phyloP scores from a whole-genome alignment of 2,329 filamentous ascomycete genomes.

The Fusarium annulatum region DNA sequence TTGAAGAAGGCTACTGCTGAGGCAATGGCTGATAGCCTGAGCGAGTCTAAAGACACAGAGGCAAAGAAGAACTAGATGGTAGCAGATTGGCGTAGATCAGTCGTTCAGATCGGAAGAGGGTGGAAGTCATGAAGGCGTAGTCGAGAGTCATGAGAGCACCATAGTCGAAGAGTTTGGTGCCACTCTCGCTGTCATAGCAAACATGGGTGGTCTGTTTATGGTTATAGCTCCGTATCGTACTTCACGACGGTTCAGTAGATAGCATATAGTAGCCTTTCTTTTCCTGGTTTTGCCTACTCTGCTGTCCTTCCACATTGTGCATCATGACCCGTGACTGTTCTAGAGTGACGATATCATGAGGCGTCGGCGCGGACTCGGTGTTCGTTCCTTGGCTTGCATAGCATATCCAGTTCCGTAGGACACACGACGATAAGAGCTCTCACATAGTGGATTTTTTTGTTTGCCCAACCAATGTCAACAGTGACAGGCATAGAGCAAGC shows the following conservation, averaged over 20 bases:
- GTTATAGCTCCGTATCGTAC: slow-evolving; percentile 17
- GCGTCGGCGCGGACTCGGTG: background rate
- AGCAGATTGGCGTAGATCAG: background rate
- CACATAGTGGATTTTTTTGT: background rate
- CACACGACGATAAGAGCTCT: background rate
- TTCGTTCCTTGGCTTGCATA: background rate
- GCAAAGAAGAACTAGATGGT: slow-evolving; percentile 50
- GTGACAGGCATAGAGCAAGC: background rate
- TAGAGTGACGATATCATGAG: background rate
- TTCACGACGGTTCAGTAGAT: slow-evolving; percentile 29
- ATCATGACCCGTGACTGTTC: background rate
- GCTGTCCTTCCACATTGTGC: background rate
- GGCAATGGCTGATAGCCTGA: slow-evolving; percentile 67
- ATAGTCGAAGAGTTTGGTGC: slow-evolving; percentile 18
- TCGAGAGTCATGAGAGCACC: slow-evolving; percentile 11
- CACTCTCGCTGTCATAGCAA: slow-evolving; percentile 2
- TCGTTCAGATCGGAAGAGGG: background rate
- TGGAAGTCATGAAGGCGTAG: background rate
- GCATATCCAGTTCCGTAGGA: background rate
- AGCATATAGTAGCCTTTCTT: slow-evolving; percentile 41
- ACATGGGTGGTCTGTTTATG: slow-evolving; percentile 24
- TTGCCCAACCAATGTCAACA: background rate
- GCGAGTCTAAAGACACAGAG: slow-evolving; percentile 51
- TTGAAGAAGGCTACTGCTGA: slow-evolving; percentile 74
- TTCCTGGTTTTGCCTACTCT: slow-evolving; percentile 10